These are phyloP conservation scores for Leishmania arabica DNA, from an alignment of 208 protist species.

Conservation along the genomic window DNA sequence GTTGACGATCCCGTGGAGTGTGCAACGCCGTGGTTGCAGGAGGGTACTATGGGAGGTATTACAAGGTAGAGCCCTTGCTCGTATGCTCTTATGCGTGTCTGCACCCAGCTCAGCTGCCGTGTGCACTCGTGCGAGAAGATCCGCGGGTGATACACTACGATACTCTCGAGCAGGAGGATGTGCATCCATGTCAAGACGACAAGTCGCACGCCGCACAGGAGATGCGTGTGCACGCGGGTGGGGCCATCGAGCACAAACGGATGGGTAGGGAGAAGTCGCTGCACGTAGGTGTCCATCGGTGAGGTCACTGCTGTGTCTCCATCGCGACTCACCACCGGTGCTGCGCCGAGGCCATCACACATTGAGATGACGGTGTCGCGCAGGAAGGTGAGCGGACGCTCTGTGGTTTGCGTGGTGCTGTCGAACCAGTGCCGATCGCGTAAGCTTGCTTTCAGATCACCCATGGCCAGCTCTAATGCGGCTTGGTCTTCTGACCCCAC, in stretches of 20 bases:
- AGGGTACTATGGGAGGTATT: neutral
- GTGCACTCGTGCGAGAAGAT: neutral
- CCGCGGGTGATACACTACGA: slow-evolving; percentile 11
- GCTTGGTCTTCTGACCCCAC: neutral
- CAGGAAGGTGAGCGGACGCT: neutral
- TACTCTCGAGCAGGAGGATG: slow-evolving; percentile 3
- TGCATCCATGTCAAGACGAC: slow-evolving; percentile 22
- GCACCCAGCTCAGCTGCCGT: neutral
- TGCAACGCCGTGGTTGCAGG: neutral
- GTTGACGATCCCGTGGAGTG: neutral
- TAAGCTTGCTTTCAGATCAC: neutral
- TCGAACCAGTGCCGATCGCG: neutral
- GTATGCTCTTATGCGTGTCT: neutral
- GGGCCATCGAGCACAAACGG: neutral
- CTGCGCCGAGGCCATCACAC: neutral
- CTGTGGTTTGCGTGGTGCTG: neutral
- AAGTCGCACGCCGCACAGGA: neutral
- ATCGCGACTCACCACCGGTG: neutral
- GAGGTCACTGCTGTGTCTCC: neutral
- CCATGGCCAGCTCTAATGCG: neutral
- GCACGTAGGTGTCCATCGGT: slow-evolving; percentile 5
- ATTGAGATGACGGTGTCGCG: neutral
- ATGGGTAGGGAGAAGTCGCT: neutral
- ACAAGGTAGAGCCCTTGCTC: neutral
- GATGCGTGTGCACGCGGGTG: neutral